Evolutionary conservation across 805 yeast species (phyloP).

Genomic region (Teunomyces kruisii): DNA sequence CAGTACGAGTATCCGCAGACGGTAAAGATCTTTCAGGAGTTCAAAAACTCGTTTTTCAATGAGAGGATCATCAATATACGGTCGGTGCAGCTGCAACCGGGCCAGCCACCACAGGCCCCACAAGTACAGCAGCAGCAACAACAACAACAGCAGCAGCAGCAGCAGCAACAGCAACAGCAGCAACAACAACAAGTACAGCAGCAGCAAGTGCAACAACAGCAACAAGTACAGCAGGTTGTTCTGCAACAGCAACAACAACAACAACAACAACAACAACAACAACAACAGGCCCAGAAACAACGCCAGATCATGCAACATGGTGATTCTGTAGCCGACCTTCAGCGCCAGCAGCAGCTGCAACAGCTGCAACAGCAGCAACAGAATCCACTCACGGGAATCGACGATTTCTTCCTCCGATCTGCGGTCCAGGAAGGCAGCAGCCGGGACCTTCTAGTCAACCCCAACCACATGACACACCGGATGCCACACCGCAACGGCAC

Average conservation of each 20-base stretch:
- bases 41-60: constrained; percentile 40
- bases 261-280: constrained; percentile 3
- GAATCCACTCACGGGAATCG: constrained; percentile 8
- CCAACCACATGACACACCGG: neutral
- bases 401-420: constrained; percentile 12
- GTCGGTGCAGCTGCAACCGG: constrained; percentile 9
- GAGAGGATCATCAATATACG: constrained; percentile 37
- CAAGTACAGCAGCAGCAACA: neutral
- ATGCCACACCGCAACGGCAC: neutral
- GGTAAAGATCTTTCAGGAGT: constrained; percentile 42
- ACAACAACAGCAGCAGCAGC: neutral
- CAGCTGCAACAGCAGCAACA: constrained; percentile 6
- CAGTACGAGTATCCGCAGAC: constrained; percentile 45
- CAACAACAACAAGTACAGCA: constrained; percentile 1
- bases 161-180: constrained; percentile 5
- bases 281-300: neutral
- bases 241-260: constrained; percentile 1
- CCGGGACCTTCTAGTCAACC: neutral
- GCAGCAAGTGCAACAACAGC: neutral
- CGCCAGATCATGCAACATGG: neutral
- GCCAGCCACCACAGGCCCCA: neutral
- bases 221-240: neutral
- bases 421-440: constrained; percentile 1
- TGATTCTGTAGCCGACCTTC: neutral
- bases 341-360: constrained; percentile 5